Percentiles rank a stretch among this genome's conserved stretches.
phyloP scores from a whole-genome alignment of 2,329 filamentous ascomycete species.

The Colletotrichum caudatum region DNA sequence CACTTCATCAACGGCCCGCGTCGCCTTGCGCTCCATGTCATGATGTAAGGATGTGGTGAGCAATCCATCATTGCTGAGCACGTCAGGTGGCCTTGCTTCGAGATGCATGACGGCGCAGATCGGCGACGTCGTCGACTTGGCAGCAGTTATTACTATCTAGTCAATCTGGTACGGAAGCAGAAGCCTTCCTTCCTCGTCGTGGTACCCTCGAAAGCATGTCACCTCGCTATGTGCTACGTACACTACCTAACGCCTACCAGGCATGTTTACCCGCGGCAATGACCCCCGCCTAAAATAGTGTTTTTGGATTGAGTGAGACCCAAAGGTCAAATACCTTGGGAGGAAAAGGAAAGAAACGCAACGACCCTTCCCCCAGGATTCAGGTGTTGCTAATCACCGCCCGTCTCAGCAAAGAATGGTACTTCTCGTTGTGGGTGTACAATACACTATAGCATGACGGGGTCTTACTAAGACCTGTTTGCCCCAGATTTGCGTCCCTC shows the following conservation, averaged over 20 bases:
- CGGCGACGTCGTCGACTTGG: not conserved
- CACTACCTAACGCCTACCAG: too few species aligned
- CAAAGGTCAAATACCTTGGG: not conserved
- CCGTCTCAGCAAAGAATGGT: slow-evolving; percentile 21
- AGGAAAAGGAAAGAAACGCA: not conserved
- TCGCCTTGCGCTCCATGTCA: not conserved
- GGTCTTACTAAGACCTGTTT: slow-evolving; percentile 7
- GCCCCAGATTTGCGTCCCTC: slow-evolving; percentile 21
- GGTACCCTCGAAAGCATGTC: slow-evolving; percentile 1
- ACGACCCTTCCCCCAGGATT: slow-evolving; percentile 1
- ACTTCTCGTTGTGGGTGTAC: not conserved
- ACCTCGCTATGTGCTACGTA: not conserved
- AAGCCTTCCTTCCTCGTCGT: not conserved
- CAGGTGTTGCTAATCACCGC: slow-evolving; percentile 18
- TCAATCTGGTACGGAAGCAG: not conserved
- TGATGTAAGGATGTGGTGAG: slow-evolving; percentile 31
- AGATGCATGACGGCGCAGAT: slow-evolving; percentile 12
- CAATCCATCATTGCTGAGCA: slow-evolving; percentile 11
- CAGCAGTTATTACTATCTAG: not conserved
- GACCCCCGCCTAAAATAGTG: slow-evolving; percentile 17
- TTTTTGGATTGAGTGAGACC: not conserved
- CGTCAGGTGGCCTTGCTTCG: slow-evolving; percentile 29
- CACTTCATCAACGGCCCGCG: slow-evolving; percentile 4
- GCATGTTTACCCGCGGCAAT: not conserved
- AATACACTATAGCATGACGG: not conserved